These are phyloP conservation scores for Oidiodendron maius DNA, from an alignment of 495 filamentous ascomycete genomes.

Conservation along the genomic window DNA sequence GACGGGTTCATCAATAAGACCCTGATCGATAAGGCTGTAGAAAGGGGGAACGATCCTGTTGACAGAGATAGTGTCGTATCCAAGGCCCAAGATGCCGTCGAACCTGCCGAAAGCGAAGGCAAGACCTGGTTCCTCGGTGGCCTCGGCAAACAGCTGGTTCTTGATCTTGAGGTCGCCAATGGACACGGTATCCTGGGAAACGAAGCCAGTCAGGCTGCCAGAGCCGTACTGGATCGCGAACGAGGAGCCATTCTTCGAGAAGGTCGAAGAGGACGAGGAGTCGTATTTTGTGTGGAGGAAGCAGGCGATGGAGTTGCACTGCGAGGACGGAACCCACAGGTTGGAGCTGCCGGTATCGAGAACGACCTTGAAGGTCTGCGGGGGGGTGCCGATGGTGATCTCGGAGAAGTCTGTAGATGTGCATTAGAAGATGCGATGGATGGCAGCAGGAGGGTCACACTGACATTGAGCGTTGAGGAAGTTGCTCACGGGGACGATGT, in stretches of 20 bases:
- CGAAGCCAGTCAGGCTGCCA: slow-evolving; percentile 87
- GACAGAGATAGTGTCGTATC: slow-evolving; percentile 92
- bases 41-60: slow-evolving; percentile 92
- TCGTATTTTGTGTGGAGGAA: slow-evolving; percentile 97
- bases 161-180: slow-evolving; percentile 88
- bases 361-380: slow-evolving; percentile 96
- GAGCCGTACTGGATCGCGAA: slow-evolving; percentile 98
- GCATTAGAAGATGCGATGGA: slow-evolving; percentile 16
- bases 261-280: slow-evolving; percentile 81
- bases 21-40: slow-evolving; percentile 90
- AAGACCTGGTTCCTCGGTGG: slow-evolving; percentile 87
- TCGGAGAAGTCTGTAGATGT: slow-evolving; percentile 80
- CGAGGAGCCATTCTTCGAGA: slow-evolving; percentile 82
- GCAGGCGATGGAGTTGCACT: slow-evolving; percentile 95
- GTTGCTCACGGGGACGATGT: slow-evolving; percentile 88
- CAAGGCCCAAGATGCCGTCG: slow-evolving; percentile 95
- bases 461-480: slow-evolving; percentile 99
- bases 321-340: slow-evolving; percentile 89
- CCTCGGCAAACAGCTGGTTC: slow-evolving; percentile 91
- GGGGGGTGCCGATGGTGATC: slow-evolving; percentile 84
- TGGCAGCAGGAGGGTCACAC: slow-evolving; percentile 23
- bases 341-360: slow-evolving; percentile 99
- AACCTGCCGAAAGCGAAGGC: slow-evolving; percentile 98
- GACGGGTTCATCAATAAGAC: slow-evolving; percentile 81
- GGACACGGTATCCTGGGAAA: slow-evolving; percentile 76